Percentiles rank a stretch among this genome's conserved stretches.
Conservation (phyloP, 2,329 filamentous ascomycete genomes). For the Cyphellophora attinorum region DNA sequence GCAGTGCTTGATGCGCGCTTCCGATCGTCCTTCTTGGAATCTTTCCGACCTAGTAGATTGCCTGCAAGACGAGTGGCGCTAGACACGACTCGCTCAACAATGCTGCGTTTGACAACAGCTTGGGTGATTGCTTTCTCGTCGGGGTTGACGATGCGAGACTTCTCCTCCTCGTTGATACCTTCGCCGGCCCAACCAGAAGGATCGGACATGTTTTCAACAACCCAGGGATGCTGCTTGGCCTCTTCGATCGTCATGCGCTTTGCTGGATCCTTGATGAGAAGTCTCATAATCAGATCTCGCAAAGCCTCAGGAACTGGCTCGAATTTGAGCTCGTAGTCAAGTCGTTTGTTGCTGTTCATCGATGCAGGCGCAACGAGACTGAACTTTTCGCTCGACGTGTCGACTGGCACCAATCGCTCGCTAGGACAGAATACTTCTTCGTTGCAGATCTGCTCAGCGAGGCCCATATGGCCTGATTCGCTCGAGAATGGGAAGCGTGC, state of each 20-base stretch:
- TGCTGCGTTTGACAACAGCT: slow-evolving; percentile 80
- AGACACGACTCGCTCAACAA: slow-evolving; percentile 65
- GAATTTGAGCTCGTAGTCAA: slow-evolving; percentile 70
- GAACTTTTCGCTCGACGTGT: slow-evolving; percentile 21
- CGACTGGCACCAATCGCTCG: slow-evolving; percentile 66
- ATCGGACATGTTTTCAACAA: slow-evolving; percentile 67
- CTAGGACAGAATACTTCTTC: slow-evolving; percentile 85
- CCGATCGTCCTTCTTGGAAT: slow-evolving; percentile 36
- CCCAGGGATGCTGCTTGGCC: slow-evolving; percentile 91
- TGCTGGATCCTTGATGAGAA: slow-evolving; percentile 81
- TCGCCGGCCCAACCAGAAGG: slow-evolving; percentile 81
- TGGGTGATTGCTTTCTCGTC: slow-evolving; percentile 82
- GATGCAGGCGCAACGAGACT: slow-evolving; percentile 26
- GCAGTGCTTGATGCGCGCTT: slow-evolving; percentile 45
- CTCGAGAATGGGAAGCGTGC: slow-evolving; percentile 88
- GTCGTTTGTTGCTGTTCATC: slow-evolving; percentile 59
- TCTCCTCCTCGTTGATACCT: slow-evolving; percentile 67
- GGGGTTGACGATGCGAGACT: slow-evolving; percentile 73
- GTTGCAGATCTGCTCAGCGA: slow-evolving; percentile 86
- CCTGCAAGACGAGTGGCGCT: slow-evolving; percentile 43
- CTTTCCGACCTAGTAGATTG: slow-evolving; percentile 49
- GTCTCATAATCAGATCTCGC: slow-evolving; percentile 64
- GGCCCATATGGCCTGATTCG: slow-evolving; percentile 56
- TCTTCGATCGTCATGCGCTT: slow-evolving; percentile 82
- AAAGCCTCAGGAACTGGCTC: slow-evolving; percentile 77